Evolutionary conservation across 768 basidiomycete genomes (phyloP), one percentile per base, ranked within the genome.

Genomic region (Saitozyma sp.): DNA sequence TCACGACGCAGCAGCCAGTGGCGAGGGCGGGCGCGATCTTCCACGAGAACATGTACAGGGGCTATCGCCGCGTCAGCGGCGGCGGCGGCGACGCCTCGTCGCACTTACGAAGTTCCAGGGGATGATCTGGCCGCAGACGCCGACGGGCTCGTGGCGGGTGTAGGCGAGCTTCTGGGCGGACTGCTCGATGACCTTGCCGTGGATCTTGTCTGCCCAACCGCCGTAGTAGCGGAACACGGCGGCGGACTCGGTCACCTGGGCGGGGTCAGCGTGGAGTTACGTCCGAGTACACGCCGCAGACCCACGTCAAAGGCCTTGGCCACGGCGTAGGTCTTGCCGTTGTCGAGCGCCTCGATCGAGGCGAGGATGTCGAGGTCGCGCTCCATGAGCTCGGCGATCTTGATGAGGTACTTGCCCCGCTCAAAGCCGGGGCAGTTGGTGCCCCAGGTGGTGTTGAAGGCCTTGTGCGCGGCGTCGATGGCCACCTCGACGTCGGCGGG

Each of bases 151-250:
- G 68, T 87, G 86, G 10, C 85, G 80, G 8, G 87, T 88, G 80
- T 90, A 92, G 6, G 89, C 90, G 58, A 90, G 80, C 80, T 95
- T 96, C 16, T 52, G 40, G 11, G 17, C 40, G 50, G 60, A 53
- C 19, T 59, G 61, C 58, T 66, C 63, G 50, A 79, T 68, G 66
- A 88, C 89, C 85, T 94, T 87, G 19, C 96, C 95, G 29, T 84
- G 81, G 55, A 96, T 88, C 82, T 97, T 98, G 82, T 97, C 94
- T 45, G 91, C 91, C 89, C 90, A 94, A 20, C 94, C 94, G 45
- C 92, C 94, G 75, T 93, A 96, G 81, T 97, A 96, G 54, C 82
- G 66, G 64, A 75, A 74, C n/a, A 56, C 61, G 40, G 65, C 58
- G 11, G 70, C 71, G 37, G 67, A 54, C 52, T 78, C 70, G 42